Evolutionary conservation across 352 stramenopile genomes (phyloP).

Genomic region (Globisporangium barbulae): DNA sequence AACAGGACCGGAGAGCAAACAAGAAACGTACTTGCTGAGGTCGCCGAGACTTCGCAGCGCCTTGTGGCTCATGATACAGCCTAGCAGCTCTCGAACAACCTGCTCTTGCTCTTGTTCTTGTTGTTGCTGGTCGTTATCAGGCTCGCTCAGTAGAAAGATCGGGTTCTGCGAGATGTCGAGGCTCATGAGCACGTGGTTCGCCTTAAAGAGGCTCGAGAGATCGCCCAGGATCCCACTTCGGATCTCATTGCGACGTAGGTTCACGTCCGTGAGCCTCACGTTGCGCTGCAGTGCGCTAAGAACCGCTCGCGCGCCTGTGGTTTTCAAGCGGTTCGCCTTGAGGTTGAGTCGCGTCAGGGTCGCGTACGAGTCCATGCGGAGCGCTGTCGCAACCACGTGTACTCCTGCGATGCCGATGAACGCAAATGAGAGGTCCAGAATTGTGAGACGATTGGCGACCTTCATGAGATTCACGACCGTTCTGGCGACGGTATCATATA

Average conservation of each 20-base stretch:
- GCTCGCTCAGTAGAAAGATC: slow-evolving; percentile 3
- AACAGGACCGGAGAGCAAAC: neutral
- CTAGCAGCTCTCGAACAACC: neutral
- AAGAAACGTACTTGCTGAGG: slow-evolving; percentile 20
- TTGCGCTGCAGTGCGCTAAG: slow-evolving; percentile 22
- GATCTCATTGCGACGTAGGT: slow-evolving; percentile 39
- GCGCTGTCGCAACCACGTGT: slow-evolving; percentile 31
- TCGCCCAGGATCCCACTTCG: slow-evolving; percentile 19
- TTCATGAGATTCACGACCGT: slow-evolving; percentile 30
- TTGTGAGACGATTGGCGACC: slow-evolving; percentile 20
- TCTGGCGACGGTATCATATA: slow-evolving; percentile 7
- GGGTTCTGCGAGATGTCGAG: slow-evolving; percentile 33
- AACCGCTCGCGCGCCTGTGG: slow-evolving; percentile 26
- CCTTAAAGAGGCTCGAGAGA: slow-evolving; percentile 15
- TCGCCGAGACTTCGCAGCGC: slow-evolving; percentile 16
- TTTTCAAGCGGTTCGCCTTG: slow-evolving; percentile 28
- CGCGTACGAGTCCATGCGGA: slow-evolving; percentile 28
- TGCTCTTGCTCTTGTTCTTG: neutral
- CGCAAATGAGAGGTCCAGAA: slow-evolving; percentile 40
- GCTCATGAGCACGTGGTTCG: slow-evolving; percentile 26
- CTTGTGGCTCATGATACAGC: slow-evolving; percentile 10
- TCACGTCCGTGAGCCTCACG: slow-evolving; percentile 25
- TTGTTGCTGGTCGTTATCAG: neutral
- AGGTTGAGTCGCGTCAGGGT: slow-evolving; percentile 34
- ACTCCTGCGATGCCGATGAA: slow-evolving; percentile 31